Evolutionary conservation across 257 asterid species (phyloP).

Genomic region (Cruciata laevipes): DNA sequence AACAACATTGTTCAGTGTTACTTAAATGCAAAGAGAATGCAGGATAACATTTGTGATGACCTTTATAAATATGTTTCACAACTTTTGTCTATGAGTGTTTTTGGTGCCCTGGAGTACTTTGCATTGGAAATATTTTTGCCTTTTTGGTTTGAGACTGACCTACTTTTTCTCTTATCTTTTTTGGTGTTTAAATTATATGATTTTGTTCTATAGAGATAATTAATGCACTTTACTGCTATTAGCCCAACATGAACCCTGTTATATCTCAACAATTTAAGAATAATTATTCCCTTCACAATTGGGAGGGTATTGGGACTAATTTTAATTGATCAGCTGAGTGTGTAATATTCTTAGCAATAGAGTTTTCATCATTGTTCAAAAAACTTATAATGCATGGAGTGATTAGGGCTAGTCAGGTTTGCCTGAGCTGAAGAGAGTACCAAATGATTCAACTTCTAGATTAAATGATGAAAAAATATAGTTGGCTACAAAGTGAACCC

Average conservation of each 20-base stretch:
- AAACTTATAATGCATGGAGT: no score
- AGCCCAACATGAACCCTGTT: background rate
- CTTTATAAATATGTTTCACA: background rate
- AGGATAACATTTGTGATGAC: no score
- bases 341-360: background rate
- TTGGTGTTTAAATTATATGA: background rate
- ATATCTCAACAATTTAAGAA: background rate
- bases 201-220: background rate
- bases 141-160: background rate
- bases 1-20: background rate
- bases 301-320: background rate
- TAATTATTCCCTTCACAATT: background rate
- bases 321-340: background rate
- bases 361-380: background rate
- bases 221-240: background rate
- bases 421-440: background rate
- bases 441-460: background rate
- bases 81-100: background rate
- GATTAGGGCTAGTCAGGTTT: background rate
- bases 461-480: background rate
- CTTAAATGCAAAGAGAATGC: background rate
- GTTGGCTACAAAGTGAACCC: background rate
- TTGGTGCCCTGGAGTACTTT: background rate
- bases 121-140: background rate
- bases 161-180: background rate